Evolutionary conservation across 2,329 filamentous ascomycete species (phyloP).

Genomic region (Ophiostoma angusticollis): DNA sequence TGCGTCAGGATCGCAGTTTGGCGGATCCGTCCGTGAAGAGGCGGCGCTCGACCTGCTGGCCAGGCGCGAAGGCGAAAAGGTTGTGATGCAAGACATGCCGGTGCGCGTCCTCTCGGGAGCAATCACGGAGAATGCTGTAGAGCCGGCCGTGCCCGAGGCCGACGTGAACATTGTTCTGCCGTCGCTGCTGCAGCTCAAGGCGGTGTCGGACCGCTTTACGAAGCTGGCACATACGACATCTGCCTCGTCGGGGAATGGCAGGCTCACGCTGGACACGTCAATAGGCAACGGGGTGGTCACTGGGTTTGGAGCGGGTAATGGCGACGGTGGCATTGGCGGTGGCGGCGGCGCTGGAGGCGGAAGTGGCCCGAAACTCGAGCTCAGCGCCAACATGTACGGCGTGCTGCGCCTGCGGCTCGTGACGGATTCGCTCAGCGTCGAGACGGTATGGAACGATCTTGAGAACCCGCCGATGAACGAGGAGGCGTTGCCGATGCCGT

Average conservation of each 20-base stretch:
- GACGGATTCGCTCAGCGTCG: conserved; percentile 75
- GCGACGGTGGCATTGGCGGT: neutral
- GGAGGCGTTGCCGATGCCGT: conserved; percentile 53
- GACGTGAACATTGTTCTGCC: conserved; percentile 91
- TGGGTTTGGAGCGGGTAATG: neutral
- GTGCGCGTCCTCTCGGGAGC: conserved; percentile 75
- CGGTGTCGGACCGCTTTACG: conserved; percentile 90
- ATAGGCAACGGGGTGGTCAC: no score
- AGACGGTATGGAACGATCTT: conserved; percentile 73
- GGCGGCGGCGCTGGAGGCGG: conserved; percentile 6
- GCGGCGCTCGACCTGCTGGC: conserved; percentile 41
- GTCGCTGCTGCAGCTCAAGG: conserved; percentile 75
- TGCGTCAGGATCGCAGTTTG: conserved; percentile 5
- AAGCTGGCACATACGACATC: conserved; percentile 54
- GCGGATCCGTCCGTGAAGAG: conserved; percentile 27
- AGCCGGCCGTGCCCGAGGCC: conserved; percentile 79
- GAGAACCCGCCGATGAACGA: conserved; percentile 82
- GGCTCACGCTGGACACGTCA: conserved; percentile 15
- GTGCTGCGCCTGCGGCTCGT: conserved; percentile 65
- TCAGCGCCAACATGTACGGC: conserved; percentile 92
- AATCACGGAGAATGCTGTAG: conserved; percentile 83
- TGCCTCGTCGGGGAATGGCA: conserved; percentile 12
- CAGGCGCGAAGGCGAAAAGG: conserved; percentile 66
- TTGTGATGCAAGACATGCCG: conserved; percentile 93
- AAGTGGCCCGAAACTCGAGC: conserved; percentile 54